Evolutionary conservation across 2,329 filamentous ascomycete genomes (phyloP).

Genomic region (Ceratocystis huliohia): DNA sequence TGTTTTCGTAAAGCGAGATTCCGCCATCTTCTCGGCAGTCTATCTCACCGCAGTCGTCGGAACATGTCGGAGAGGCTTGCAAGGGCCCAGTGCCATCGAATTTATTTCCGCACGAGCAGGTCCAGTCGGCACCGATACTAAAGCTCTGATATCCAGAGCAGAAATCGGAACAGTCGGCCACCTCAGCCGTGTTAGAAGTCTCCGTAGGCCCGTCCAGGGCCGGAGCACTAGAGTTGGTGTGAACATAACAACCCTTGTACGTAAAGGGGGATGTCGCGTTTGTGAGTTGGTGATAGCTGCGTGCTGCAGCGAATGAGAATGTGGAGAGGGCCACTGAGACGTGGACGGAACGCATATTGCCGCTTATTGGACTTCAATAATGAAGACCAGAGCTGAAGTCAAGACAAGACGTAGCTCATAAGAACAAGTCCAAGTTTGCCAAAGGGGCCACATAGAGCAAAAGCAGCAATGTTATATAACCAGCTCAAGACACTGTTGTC

Average conservation of each 20-base stretch:
- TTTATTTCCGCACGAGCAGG: background rate
- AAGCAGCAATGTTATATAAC: background rate
- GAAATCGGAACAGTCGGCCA: background rate
- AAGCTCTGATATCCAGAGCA: conserved; percentile 4
- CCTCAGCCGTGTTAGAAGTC: background rate
- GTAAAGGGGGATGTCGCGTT: background rate
- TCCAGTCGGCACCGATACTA: conserved; percentile 3
- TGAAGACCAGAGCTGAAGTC: background rate
- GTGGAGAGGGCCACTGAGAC: background rate
- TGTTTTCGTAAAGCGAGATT: background rate
- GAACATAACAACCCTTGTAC: conserved; percentile 6
- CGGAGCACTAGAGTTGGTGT: background rate
- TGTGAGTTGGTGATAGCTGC: background rate
- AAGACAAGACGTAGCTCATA: background rate
- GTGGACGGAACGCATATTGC: background rate
- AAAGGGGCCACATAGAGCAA: background rate
- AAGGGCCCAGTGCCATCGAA: background rate
- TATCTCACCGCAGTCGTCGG: background rate
- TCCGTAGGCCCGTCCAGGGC: background rate
- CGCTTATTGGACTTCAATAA: background rate
- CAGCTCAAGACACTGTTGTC: background rate
- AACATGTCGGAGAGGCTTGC: background rate
- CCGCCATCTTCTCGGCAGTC: background rate
- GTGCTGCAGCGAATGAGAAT: background rate
- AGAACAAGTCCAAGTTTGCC: background rate